These are phyloP conservation scores for Ogataea haglerorum DNA, from an alignment of 805 yeast species.

Conservation along the genomic window DNA sequence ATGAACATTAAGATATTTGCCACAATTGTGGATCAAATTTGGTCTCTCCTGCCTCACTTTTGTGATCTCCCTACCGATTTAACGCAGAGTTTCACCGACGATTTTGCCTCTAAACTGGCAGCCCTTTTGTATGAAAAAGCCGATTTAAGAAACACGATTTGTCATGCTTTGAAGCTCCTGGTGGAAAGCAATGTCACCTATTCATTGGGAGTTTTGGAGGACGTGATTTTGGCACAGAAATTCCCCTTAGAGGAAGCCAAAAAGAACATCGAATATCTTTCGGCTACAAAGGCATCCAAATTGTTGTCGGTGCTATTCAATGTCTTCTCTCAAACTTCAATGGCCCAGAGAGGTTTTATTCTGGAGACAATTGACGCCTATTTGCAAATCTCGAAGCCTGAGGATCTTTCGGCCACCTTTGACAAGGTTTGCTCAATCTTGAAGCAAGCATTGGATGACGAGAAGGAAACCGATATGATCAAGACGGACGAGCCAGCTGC, in stretches of 20 bases:
- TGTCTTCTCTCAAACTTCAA: slow-evolving; percentile 84
- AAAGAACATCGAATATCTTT: slow-evolving; percentile 57
- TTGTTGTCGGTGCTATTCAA: slow-evolving; percentile 85
- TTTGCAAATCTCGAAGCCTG: slow-evolving; percentile 62
- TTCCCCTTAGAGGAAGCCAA: slow-evolving; percentile 57
- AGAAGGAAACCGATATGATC: slow-evolving; percentile 34
- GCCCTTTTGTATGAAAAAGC: slow-evolving; percentile 70
- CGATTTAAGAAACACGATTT: slow-evolving; percentile 73
- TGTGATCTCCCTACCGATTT: slow-evolving; percentile 84
- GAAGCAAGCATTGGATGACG: slow-evolving; percentile 69
- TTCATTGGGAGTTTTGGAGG: slow-evolving; percentile 56
- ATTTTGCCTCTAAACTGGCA: slow-evolving; percentile 75
- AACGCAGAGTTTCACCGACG: slow-evolving; percentile 57
- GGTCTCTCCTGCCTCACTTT: slow-evolving; percentile 88
- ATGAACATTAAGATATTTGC: slow-evolving; percentile 73
- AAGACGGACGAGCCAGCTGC: slow-evolving; percentile 33
- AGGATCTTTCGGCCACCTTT: slow-evolving; percentile 72
- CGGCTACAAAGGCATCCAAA: slow-evolving; percentile 61
- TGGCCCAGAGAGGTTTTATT: slow-evolving; percentile 79
- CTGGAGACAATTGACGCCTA: slow-evolving; percentile 84
- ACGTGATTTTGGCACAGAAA: slow-evolving; percentile 56
- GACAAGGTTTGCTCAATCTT: slow-evolving; percentile 80
- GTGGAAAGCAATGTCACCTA: slow-evolving; percentile 74
- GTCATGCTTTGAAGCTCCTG: slow-evolving; percentile 73
- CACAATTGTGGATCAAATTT: slow-evolving; percentile 85